Evolutionary conservation across 2,329 filamentous ascomycete species (phyloP), one percentile per base, ranked within the genome.

Genomic region (Claviceps sp.): DNA sequence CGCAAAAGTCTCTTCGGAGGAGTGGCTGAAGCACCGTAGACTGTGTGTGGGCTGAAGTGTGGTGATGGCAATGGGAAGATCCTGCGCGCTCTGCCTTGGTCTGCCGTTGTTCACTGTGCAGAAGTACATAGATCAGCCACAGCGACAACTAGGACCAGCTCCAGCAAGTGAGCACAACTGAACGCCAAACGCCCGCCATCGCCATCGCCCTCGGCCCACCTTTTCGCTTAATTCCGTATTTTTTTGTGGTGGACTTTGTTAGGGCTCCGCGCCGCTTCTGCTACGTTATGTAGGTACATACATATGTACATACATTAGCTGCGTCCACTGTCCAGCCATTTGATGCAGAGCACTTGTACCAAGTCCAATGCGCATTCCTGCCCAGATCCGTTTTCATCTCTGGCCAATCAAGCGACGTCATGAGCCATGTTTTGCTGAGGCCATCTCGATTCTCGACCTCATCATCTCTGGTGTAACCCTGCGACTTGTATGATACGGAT

Each of bases 161-260:
- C 30, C 30, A 34, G 30, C 30, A 36, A 36, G 7, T 16, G 8
- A n/a, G 11, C 18, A 13, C 34, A 20, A 14, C 47, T 36, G 20
- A 24, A 24, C 22, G 42, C 42, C 22, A 13, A 22, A 11, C 20
- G 20, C 41, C 41, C 7, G 41, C 18, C 41, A 22, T 40, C 7
- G 41, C 18, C 41, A 22, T 40, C 41, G 37, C 37, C 4, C 49
- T 36, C 26, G 51, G 49, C 51, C 52, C 55, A 50, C 48, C 51
- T 46, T 50, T 54, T 58, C 56, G 56, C 54, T 56, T 57, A 59
- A 57, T 53, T 55, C 54, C 54, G 52, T 51, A 54, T 58, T 56
- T 55, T 59, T 61, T 59, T 59, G 57, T 60, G 56, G 59, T 60
- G 52, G 52, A 55, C 45, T 51, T 4, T 52, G 53, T 60, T 61